phyloP scores from a whole-genome alignment of 2,329 filamentous ascomycete species.

The Aureobasidium sp. region DNA sequence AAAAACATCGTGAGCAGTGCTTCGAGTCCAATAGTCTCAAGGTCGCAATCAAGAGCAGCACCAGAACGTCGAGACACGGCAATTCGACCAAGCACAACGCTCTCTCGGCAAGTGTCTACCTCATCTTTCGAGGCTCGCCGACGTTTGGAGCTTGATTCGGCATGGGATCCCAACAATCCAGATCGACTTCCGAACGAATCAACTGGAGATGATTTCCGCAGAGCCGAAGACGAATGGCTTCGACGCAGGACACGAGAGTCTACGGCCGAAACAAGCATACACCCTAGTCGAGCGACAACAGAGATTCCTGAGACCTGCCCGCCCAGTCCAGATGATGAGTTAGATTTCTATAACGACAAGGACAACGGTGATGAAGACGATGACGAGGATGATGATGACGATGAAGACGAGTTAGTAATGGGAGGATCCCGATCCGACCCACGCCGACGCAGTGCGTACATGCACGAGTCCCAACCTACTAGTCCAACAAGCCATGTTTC shows the following conservation, averaged over 20 bases:
- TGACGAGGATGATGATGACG: background rate
- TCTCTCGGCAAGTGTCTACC: constrained; percentile 16
- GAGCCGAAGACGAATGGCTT: constrained; percentile 29
- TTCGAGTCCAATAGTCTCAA: constrained; percentile 24
- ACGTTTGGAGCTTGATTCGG: constrained; percentile 22
- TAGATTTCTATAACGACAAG: constrained; percentile 31
- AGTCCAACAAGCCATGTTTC: constrained; percentile 31
- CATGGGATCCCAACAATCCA: constrained; percentile 6
- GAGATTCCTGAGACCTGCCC: constrained; percentile 30
- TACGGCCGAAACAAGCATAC: constrained; percentile 24
- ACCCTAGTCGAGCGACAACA: constrained; percentile 25
- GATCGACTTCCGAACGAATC: constrained; percentile 27
- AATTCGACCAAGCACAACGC: constrained; percentile 22
- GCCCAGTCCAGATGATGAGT: constrained; percentile 41
- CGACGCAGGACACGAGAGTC: constrained; percentile 30
- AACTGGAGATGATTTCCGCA: constrained; percentile 26
- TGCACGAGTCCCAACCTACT: constrained; percentile 23
- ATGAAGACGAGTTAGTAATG: background rate
- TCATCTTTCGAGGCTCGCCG: constrained; percentile 20
- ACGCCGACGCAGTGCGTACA: background rate
- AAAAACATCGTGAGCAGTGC: constrained; percentile 30
- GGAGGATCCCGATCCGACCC: background rate
- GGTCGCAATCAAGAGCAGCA: constrained; percentile 19
- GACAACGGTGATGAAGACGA: background rate
- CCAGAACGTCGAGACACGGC: constrained; percentile 16